Evolutionary conservation across 2,329 filamentous ascomycete species (phyloP).

Genomic region (Cytospora mali): DNA sequence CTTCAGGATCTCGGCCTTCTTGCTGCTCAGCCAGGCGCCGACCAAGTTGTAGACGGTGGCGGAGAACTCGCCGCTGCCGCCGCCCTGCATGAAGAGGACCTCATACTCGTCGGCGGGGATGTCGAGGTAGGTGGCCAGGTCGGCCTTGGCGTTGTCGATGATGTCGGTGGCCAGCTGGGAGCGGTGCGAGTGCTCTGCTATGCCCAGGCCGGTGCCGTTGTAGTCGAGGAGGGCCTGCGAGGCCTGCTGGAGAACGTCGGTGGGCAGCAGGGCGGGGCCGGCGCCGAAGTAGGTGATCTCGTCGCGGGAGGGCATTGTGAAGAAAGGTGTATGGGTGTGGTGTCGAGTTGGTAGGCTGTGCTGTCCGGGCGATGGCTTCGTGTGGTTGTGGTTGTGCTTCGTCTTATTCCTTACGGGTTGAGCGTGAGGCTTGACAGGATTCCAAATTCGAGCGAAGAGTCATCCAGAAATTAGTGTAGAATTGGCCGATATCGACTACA

Average conservation of each 20-base stretch:
- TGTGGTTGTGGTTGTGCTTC: background rate
- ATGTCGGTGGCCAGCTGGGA: constrained; percentile 78
- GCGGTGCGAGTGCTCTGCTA: constrained; percentile 90
- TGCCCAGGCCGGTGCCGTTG: constrained; percentile 76
- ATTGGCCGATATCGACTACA: background rate
- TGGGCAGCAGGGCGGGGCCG: constrained; percentile 85
- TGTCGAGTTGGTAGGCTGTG: background rate
- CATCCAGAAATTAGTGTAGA: background rate
- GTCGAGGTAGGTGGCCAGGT: constrained; percentile 73
- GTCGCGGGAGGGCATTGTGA: constrained; percentile 68
- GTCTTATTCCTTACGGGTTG: background rate
- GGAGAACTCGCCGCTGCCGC: constrained; percentile 84
- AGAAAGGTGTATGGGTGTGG: background rate
- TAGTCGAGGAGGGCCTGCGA: constrained; percentile 80
- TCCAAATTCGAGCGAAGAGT: background rate
- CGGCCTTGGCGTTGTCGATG: constrained; percentile 75
- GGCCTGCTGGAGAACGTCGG: constrained; percentile 75
- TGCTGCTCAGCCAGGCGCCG: constrained; percentile 75
- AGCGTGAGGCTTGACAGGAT: background rate
- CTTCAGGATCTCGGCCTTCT: constrained; percentile 61
- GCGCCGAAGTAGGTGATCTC: constrained; percentile 88
- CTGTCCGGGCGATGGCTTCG: no score
- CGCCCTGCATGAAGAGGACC: constrained; percentile 83
- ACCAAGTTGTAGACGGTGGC: constrained; percentile 84
- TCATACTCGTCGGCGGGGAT: constrained; percentile 82